Base-by-base conservation (phyloP, 306 rosid genomes). In the Trifolium fragiferum region DNA sequence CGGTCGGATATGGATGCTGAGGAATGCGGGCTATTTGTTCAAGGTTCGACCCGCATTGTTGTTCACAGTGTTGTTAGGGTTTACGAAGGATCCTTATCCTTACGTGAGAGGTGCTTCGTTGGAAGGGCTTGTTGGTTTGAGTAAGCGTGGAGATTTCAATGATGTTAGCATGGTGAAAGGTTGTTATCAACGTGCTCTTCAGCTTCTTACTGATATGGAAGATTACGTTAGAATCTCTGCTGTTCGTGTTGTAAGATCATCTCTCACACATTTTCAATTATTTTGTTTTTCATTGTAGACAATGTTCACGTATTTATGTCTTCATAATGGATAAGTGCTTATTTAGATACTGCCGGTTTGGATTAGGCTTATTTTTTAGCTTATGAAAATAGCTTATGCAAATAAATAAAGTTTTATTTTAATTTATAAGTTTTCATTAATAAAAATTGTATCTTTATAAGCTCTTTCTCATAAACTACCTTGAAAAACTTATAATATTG, bases 61-160 rank as follows among this genome's bases (percentile, higher is more conserved):
- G 66, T 74, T 89, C 12, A 79, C 86, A 35, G 49, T 91, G 74
- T 81, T 90, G 65, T 67, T 89, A 10, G 98, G 98, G 55, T 87
- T 91, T 64, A 88, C 96, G 30, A 91, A 81, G 82, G 98, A 94
- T 60, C 96, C 96, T 2, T 91, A 86, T 76, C 97, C 96, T 12
- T 66, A 73, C 32, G 91, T 91, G 78, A 86, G 98, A 72, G 78
- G 33, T 27, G 89, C 78, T 23, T 82, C 97, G 50, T 74, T 91
- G 76, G 96, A 87, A 63, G 98, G 97, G 12, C 86, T 93, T 40
- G 82, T 77, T 61, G 72, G 81, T 30, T 77, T 94, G 85, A 71
- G 88, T 33, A 69, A 81, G 46, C 40, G 73, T 32, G 84, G 83
- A 4, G 68, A 74, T 14, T 35, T 87, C 20, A 72, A 76, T 23